Base-by-base conservation (phyloP, 2,329 filamentous ascomycete genomes). In the Beauveria australis region DNA sequence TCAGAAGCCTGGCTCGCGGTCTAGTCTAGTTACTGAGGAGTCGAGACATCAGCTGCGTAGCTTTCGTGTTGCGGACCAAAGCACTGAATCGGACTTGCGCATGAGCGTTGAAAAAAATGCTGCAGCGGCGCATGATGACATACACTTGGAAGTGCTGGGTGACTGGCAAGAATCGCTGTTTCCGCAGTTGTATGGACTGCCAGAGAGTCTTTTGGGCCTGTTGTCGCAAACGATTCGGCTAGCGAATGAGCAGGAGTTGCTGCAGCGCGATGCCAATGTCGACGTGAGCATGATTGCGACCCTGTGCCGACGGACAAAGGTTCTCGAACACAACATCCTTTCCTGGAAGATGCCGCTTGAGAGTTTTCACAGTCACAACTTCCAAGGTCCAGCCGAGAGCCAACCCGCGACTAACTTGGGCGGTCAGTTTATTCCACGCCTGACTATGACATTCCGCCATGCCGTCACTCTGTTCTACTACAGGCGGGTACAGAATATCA, bases 241-340 rank as follows among this genome's bases (percentile, higher is more conserved):
- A 16, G 47, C 48, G 37, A 59, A 59, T 53, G 57, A 59, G 7
- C 57, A 59, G 16, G 57, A 59, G 37, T 46, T 59, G n/a, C 33
- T 59, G 26, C 57, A 53, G 3, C 28, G 49, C 7, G 57, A 59
- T 30, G 10, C 18, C 5, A 16, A 52, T 22, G 26, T 46, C 33
- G 57, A 59, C 18, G n/a, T 9, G 37, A 37, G 26, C 24, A 46
- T 46, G 57, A 33, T 59, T 33, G 37, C 37, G 8, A 52, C 46
- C n/a, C 16, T 59, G 22, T 28, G 24, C 19, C 44, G 47, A 33
- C 47, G 57, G 14, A 59, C 57, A 7, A 59, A 59, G 9, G 26
- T 30, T 8, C 37, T 59, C 8, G 48, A 59, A 19, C 40, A 59
- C 12, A 52, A 46, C 7, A 24, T 59, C 16, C 47, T 59, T 14